Base-by-base conservation (phyloP, 2,329 filamentous ascomycete genomes). In the Chrysoporthe puriensis region DNA sequence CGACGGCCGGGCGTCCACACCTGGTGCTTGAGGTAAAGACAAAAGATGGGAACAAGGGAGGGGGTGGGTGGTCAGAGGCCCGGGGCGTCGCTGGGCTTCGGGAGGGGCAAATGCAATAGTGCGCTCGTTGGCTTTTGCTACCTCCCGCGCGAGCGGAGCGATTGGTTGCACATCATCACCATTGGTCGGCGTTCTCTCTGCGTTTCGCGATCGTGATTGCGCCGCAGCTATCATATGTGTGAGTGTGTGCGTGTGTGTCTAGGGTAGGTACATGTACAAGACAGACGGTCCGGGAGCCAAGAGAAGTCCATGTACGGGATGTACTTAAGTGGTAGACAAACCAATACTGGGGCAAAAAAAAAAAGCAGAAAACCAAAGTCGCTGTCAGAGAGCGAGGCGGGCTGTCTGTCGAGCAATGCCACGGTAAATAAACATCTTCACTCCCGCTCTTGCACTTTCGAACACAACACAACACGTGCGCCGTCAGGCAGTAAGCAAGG, bases 391-490 rank as follows among this genome's bases (percentile, higher is more conserved):
- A 54, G 50, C 60, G 60, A 59, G 40, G 42, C 1, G 9, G 50
- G 50, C 26, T 54, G n/a, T 26, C 26, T 26, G 50, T 54, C 32
- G 18, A 63, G 42, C 42, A 66, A 46, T 40, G 40, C 57, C 54
- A 1, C n/a, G 2, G 34, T 56, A 62, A 67, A 69, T 67, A 67
- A 62, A 69, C 48, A 69, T 69, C 67, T 67, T 69, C 67, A 69
- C 67, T 69, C 67, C 58, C 54, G 21, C 26, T 26, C 26, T 26
- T 26, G 26, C 26, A 26, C 26, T 56, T 8, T 6, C 2, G 9
- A 5, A 40, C 9, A 40, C 1, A 40, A 8, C 6, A 2, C 8
- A 48, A n/a, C 44, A 48, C n/a, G 4, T 16, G 44, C 44, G 11
- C n/a, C 18, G 44, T 8, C 18, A 16, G 8, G 7, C 44, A 8